These are phyloP conservation scores for Neurospora sp. DNA, from an alignment of 495 filamentous ascomycete genomes.

Conservation along the genomic window DNA sequence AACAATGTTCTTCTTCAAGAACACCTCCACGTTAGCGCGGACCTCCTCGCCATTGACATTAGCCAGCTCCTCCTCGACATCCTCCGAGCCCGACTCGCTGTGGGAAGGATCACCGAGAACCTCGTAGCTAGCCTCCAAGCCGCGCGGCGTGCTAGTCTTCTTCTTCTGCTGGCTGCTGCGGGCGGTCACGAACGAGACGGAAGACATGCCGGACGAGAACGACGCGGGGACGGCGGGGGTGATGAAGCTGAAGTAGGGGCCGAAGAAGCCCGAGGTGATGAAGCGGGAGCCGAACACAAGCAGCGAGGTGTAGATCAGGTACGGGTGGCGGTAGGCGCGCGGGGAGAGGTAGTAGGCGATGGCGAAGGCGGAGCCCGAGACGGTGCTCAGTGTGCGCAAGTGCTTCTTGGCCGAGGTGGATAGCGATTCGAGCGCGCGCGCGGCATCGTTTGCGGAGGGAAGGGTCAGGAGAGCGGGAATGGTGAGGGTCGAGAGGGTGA, in stretches of 20 bases:
- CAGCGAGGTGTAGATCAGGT: slow-evolving; percentile 67
- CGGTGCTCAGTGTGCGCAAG: slow-evolving; percentile 46
- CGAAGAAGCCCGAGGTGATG: slow-evolving; percentile 39
- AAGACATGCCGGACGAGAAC: slow-evolving; percentile 7
- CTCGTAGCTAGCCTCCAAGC: slow-evolving; percentile 54
- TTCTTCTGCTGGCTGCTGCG: slow-evolving; percentile 13
- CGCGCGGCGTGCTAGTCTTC: slow-evolving; percentile 7
- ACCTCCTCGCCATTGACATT: slow-evolving; percentile 77
- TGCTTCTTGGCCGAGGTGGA: slow-evolving; percentile 48
- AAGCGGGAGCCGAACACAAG: slow-evolving; percentile 47
- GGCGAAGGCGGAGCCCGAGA: slow-evolving; percentile 54
- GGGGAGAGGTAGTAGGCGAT: slow-evolving; percentile 68
- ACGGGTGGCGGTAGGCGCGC: slow-evolving; percentile 62
- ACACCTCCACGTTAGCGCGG: slow-evolving; percentile 55
- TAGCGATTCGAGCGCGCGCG: slow-evolving; percentile 53
- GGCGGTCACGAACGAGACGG: slow-evolving; percentile 5
- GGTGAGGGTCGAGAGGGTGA: slow-evolving; percentile 61
- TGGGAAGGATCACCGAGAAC: slow-evolving; percentile 40
- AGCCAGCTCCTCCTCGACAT: slow-evolving; percentile 29
- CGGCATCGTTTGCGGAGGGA: slow-evolving; percentile 56
- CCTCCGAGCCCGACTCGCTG: slow-evolving; percentile 34
- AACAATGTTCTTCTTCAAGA: slow-evolving; percentile 49
- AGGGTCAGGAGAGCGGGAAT: slow-evolving; percentile 69
- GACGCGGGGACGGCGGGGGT: slow-evolving; percentile 10
- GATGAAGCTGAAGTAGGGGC: slow-evolving; percentile 43